Evolutionary conservation across 2,329 filamentous ascomycete species (phyloP).

Genomic region (Colletotrichum eremochloae): DNA sequence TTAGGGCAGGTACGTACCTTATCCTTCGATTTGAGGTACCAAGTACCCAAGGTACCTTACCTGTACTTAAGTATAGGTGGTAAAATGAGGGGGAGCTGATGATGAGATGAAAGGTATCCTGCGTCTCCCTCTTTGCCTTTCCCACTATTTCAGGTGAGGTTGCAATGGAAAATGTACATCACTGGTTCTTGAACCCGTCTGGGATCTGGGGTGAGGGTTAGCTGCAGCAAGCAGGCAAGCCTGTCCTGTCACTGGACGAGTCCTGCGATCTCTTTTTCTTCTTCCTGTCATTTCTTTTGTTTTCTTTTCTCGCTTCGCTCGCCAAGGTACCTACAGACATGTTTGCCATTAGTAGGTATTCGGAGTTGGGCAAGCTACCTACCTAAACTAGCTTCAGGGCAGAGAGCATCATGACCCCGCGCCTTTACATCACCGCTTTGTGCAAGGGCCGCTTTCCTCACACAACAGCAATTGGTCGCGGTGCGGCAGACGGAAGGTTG

Average conservation of each 20-base stretch:
- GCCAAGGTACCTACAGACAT: too few relatives aligned
- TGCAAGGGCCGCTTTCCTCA: constrained; percentile 1
- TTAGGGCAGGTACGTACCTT: constrained; percentile 8
- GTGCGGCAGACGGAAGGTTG: neutral
- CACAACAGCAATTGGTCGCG: neutral
- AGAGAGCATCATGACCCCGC: constrained; percentile 9
- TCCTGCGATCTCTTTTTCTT: neutral
- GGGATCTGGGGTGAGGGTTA: neutral
- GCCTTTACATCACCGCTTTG: constrained; percentile 4
- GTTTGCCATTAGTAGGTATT: too few relatives aligned
- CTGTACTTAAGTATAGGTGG: too few relatives aligned
- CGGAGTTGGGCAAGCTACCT: too few relatives aligned
- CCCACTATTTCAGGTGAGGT: constrained; percentile 27
- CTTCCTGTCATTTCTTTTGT: neutral
- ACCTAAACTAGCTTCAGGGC: neutral
- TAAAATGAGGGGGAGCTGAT: too few relatives aligned
- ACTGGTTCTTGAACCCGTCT: constrained; percentile 1
- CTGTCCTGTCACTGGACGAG: neutral
- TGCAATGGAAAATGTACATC: constrained; percentile 4
- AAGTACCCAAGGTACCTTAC: neutral
- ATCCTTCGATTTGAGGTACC: neutral
- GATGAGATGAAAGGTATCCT: constrained; percentile 14
- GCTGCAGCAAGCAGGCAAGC: neutral
- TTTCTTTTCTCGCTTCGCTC: neutral
- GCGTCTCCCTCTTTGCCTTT: constrained; percentile 3